Base-by-base conservation (phyloP, 257 asterid species). In the Verbena officinalis region DNA sequence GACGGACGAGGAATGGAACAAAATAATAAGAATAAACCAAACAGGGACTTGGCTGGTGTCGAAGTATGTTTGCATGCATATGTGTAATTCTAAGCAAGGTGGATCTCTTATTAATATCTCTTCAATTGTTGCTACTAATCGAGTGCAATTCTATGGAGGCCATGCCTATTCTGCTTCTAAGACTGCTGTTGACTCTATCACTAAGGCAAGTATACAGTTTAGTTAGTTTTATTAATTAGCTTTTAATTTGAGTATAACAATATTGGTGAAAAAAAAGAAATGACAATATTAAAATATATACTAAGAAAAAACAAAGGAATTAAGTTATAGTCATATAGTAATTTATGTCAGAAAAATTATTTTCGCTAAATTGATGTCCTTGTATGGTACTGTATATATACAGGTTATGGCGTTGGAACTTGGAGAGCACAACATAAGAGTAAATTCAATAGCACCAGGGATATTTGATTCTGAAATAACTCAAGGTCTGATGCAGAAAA, bases 381-480 rank as follows among this genome's bases (percentile, higher is more conserved):
- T 27, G 33, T 27, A 27, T n/a, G n/a, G n/a, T n/a, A 27, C 5
- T 27, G 5, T 27, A 5, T 27, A 27, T 27, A 2, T 27, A 36
- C 58, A 77, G 86, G 40, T 69, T 4, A 69, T 78, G 81, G 81
- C 84, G 3, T 2, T 78, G 4, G 82, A 81, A 45, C 7, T 81
- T 36, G 87, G 84, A 14, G n/a, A n/a, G 15, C 54, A 69, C 65
- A 60, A 70, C 0, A 70, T 75, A 1, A 49, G 81, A 16, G 78
- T 81, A 21, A 81, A 81, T 36, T 44, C 82, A n/a, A 73, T 81
- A 30, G 70, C 80, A 0, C 82, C 82, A 0, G 78, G 78, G 13
- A 14, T 81, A 5, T 81, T 81, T 52, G 63, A 36, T 36, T 36
- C 40, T 1, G 40, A 36, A 9, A 36, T 36, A 36, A 36, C 40